A percentile compares a stretch with the other conserved stretches of the same genome.
Evolutionary conservation across 225 moss, liverwort and hornwort species (phyloP).

Genomic region (Pleurozium schreberi): DNA sequence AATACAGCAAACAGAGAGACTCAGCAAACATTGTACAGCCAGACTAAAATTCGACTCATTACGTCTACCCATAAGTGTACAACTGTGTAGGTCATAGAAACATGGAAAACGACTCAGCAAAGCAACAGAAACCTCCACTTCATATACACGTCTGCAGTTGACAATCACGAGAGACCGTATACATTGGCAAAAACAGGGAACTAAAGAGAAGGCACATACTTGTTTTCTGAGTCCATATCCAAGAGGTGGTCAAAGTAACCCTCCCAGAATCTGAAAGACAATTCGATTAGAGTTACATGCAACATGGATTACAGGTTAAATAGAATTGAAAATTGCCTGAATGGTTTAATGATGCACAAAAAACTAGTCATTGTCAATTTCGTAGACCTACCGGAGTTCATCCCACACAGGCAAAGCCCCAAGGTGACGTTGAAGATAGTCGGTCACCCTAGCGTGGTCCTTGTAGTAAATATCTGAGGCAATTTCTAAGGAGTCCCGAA

Average conservation of each 20-base stretch:
- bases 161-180: background rate
- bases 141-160: background rate
- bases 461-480: conserved; percentile 73
- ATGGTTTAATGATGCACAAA: background rate
- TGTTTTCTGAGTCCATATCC: conserved; percentile 48
- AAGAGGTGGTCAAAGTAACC: conserved; percentile 85
- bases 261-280: conserved; percentile 84
- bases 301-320: background rate
- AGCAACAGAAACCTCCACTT: background rate
- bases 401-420: conserved; percentile 81
- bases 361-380: background rate
- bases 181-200: background rate
- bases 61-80: background rate
- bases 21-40: background rate
- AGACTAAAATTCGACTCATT: background rate
- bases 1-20: background rate
- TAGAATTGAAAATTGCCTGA: background rate
- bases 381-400: conserved; percentile 54
- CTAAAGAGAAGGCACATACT: background rate
- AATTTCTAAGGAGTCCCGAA: conserved; percentile 82
- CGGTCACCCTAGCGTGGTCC: conserved; percentile 60
- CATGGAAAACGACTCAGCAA: background rate
- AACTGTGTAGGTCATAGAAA: background rate
- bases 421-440: conserved; percentile 88
- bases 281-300: background rate